Conservation (phyloP, 2,329 filamentous ascomycete genomes). For the Emmonsiellopsis sp. region DNA sequence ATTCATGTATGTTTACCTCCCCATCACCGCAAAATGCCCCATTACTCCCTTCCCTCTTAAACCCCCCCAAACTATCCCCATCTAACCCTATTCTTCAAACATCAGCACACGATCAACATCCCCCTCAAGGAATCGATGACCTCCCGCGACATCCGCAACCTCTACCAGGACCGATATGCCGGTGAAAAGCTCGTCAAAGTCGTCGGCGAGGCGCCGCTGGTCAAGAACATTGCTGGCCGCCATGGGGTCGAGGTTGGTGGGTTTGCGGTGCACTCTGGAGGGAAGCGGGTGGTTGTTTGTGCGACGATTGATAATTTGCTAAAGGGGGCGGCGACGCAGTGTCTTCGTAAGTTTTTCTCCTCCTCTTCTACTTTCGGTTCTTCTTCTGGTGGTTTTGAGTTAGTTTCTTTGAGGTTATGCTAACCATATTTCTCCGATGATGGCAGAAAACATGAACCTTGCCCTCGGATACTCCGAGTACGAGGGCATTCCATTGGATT, state of each 20-base stretch:
- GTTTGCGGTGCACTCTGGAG: conserved; percentile 83
- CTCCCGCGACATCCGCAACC: conserved; percentile 80
- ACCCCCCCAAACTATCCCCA: conserved; percentile 4
- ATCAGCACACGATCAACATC: conserved; percentile 72
- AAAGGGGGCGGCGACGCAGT: conserved; percentile 90
- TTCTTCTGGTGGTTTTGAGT: conserved; percentile 5
- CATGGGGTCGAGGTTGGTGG: conserved; percentile 91
- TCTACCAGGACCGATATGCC: conserved; percentile 94
- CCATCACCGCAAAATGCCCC: too few species aligned
- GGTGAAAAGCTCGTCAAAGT: conserved; percentile 94
- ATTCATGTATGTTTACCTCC: conserved; percentile 52
- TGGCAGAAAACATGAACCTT: conserved; percentile 80
- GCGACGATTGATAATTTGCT: conserved; percentile 88
- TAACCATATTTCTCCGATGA: conserved; percentile 3
- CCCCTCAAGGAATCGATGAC: conserved; percentile 80
- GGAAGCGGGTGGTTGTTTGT: conserved; percentile 88
- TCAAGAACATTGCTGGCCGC: conserved; percentile 74
- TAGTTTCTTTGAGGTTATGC: not conserved
- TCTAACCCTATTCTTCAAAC: conserved; percentile 3
- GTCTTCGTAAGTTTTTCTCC: conserved; percentile 61
- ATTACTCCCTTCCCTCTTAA: not conserved
- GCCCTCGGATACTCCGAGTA: conserved; percentile 83
- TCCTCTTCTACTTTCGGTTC: not conserved
- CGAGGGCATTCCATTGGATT: conserved; percentile 66
- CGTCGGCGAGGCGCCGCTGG: conserved; percentile 73